Evolutionary conservation across 2,329 filamentous ascomycete genomes (phyloP), one percentile per base, ranked within the genome.

Genomic region (Epichloe gansuensis): DNA sequence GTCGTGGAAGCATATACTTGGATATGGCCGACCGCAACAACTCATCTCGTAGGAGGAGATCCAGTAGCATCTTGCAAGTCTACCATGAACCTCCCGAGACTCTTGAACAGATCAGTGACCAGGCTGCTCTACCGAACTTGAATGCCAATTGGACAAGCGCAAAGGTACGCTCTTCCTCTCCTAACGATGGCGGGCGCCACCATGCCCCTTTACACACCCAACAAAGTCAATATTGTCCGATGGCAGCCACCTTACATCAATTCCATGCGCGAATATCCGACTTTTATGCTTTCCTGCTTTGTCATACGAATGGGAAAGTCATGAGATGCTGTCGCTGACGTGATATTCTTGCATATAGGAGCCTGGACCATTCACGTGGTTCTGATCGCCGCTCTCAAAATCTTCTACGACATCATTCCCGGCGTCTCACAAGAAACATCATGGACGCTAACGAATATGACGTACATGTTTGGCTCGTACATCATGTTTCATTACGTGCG

Each of bases 401-500:
- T 98, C 66, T 81, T 98, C 64, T 98, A 91, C 76, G 90, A 96
- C 71, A 91, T 95, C 65, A 86, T 98, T 57, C 93, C 93, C 17
- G 90, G 91, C 60, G 87, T 97, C 62, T 95, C 91, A 37, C 93
- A 97, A 72, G 93, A 98, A 73, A 95, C 90, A 42, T 97, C 91
- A 56, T 98, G 93, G 93, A 98, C 93, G 11, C 76, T 98, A 61
- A 95, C 91, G 70, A 98, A 98, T 72, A 95, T 97, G 70, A 90
- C 90, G 50, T 98, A 98, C 78, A 97, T 97, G 91, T 87, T 93
- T 65, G 91, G 90, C 64, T 96, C 91, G 43, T 98, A 97, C 71
- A 82, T 98, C 70, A 98, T 98, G 93, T 98, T 98, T 73, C 93
- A 98, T 73, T 95, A 89, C 77, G 93, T 98, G 61, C 89, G 91